Evolutionary conservation across 139 green algal species (phyloP).

Genomic region (Edaphochlamys debaryana): DNA sequence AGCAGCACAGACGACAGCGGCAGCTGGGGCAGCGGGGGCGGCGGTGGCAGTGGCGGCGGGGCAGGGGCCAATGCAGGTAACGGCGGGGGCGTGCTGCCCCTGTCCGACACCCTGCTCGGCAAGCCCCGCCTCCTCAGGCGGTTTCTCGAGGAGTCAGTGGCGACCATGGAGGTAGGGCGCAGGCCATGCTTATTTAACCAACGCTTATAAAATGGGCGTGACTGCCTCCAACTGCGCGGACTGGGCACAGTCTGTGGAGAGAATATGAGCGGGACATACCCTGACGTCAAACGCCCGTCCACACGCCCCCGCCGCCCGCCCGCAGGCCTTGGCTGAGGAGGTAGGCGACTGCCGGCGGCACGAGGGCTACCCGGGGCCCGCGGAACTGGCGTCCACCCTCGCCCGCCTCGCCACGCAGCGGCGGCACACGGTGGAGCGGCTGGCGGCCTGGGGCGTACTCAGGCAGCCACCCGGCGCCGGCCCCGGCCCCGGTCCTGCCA

Average conservation of each 20-base stretch:
- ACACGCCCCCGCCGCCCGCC: no score
- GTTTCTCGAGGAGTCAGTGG: constrained; percentile 6
- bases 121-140: constrained; percentile 9
- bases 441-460: constrained; percentile 42
- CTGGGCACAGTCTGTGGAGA: no score
- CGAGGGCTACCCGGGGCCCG: constrained; percentile 30
- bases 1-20: background rate
- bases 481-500: no score
- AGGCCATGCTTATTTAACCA: background rate
- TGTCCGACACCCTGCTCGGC: constrained; percentile 18
- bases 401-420: constrained; percentile 20
- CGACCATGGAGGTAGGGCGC: constrained; percentile 7
- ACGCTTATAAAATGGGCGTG: no score
- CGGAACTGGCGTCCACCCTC: constrained; percentile 39
- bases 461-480: background rate
- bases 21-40: background rate
- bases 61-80: no score
- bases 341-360: constrained; percentile 48
- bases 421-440: constrained; percentile 9
- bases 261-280: no score
- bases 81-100: background rate
- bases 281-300: no score
- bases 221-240: no score
- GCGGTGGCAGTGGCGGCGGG: background rate
- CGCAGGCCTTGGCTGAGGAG: constrained; percentile 24